Conservation (phyloP, 257 asterid species). For the Plantago ovata region DNA sequence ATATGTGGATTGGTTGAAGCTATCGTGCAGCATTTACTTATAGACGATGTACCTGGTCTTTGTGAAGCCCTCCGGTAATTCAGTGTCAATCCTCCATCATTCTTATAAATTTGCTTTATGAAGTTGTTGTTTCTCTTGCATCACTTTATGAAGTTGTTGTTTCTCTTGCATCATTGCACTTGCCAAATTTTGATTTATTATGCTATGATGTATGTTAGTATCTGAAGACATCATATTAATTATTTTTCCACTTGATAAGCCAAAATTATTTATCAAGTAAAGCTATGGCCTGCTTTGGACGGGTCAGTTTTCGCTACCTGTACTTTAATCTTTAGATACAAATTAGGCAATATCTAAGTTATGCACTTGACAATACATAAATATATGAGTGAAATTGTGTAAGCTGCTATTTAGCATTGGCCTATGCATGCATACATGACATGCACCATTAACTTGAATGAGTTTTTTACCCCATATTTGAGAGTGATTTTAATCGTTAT, state of each 20-base stretch:
- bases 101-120: not conserved
- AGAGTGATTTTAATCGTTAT: too few relatives aligned
- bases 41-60: conserved; percentile 81
- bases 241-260: not conserved
- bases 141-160: conserved; percentile 7
- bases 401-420: too few relatives aligned
- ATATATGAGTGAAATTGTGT: too few relatives aligned
- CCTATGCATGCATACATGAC: too few relatives aligned
- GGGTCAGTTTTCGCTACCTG: too few relatives aligned
- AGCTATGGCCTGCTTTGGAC: too few relatives aligned
- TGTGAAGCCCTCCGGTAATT: conserved; percentile 78
- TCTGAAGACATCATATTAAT: not conserved
- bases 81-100: conserved; percentile 3
- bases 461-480: too few relatives aligned
- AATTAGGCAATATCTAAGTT: too few relatives aligned
- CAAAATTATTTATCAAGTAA: not conserved
- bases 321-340: too few relatives aligned
- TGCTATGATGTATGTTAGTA: not conserved
- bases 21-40: conserved; percentile 63
- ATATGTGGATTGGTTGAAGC: conserved; percentile 58
- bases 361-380: too few relatives aligned
- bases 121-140: conserved; percentile 16
- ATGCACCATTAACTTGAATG: too few relatives aligned
- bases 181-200: not conserved
- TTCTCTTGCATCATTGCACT: conserved; percentile 5